Evolutionary conservation across 805 yeast species (phyloP).

Genomic region (Candida sanyiensis): DNA sequence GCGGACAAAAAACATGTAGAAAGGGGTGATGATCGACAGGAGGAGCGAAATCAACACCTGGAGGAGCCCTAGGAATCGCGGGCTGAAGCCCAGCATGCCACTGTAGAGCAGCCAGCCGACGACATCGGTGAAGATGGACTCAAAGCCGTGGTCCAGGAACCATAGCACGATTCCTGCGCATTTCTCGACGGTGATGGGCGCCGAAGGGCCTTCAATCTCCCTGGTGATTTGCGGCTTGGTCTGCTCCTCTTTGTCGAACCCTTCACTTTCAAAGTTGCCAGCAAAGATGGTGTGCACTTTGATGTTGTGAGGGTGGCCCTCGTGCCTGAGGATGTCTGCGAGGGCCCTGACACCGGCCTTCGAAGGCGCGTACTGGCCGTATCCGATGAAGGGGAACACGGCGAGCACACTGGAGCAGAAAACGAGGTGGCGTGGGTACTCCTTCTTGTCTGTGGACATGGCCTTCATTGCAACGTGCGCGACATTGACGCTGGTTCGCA

Average conservation of each 20-base stretch:
- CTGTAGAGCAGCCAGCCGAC: constrained; percentile 78
- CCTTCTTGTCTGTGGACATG: constrained; percentile 24
- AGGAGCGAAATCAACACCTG: constrained; percentile 45
- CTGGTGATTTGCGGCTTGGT: constrained; percentile 84
- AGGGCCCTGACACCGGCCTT: constrained; percentile 78
- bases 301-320: constrained; percentile 59
- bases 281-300: constrained; percentile 75
- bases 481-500: constrained; percentile 64
- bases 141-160: constrained; percentile 57
- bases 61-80: constrained; percentile 52
- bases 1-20: constrained; percentile 42
- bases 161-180: constrained; percentile 60
- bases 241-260: constrained; percentile 69
- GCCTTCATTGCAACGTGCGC: constrained; percentile 57
- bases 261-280: constrained; percentile 88
- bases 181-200: constrained; percentile 56
- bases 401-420: constrained; percentile 75
- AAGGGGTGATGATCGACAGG: constrained; percentile 52
- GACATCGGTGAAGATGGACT: constrained; percentile 73
- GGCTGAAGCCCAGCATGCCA: constrained; percentile 62
- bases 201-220: constrained; percentile 78
- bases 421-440: constrained; percentile 44
- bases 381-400: constrained; percentile 85
- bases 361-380: constrained; percentile 82
- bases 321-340: constrained; percentile 77